Conservation (phyloP, 805 yeast genomes). For the Cyberlindnera nakhonratchasimensis region DNA sequence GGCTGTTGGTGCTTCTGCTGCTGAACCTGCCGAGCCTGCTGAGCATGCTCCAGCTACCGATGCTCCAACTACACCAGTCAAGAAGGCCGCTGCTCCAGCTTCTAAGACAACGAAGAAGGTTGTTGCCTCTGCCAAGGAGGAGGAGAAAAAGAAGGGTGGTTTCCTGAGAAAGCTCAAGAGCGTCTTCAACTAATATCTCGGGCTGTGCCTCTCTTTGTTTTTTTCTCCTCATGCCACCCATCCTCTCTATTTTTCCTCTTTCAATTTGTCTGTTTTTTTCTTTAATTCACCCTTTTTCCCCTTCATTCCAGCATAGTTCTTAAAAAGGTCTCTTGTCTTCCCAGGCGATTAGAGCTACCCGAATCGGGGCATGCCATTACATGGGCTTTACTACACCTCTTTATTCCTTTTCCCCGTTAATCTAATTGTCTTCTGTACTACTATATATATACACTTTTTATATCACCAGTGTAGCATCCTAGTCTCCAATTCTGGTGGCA, state of each 20-base stretch:
- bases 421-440: too few species aligned
- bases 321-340: too few species aligned
- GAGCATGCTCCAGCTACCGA: slow-evolving; percentile 3
- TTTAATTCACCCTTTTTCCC: not conserved
- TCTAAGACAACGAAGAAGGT: slow-evolving; percentile 15
- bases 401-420: too few species aligned
- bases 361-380: too few species aligned
- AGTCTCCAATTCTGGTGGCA: too few species aligned
- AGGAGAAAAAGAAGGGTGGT: slow-evolving; percentile 26
- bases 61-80: slow-evolving; percentile 3
- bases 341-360: too few species aligned
- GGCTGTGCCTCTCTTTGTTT: not conserved
- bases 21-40: slow-evolving; percentile 7
- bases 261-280: too few species aligned
- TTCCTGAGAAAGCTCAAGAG: slow-evolving; percentile 25
- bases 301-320: not conserved
- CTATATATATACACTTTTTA: too few species aligned
- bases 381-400: too few species aligned
- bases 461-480: too few species aligned
- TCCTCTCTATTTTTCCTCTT: not conserved
- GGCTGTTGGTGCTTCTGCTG: slow-evolving; percentile 7
- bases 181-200: slow-evolving; percentile 12
- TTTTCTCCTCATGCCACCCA: not conserved
- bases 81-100: slow-evolving; percentile 1
- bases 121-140: slow-evolving; percentile 3